phyloP scores from a whole-genome alignment of 1,284 basidiomycete species.

The Exobasidium cylindrosporum region DNA sequence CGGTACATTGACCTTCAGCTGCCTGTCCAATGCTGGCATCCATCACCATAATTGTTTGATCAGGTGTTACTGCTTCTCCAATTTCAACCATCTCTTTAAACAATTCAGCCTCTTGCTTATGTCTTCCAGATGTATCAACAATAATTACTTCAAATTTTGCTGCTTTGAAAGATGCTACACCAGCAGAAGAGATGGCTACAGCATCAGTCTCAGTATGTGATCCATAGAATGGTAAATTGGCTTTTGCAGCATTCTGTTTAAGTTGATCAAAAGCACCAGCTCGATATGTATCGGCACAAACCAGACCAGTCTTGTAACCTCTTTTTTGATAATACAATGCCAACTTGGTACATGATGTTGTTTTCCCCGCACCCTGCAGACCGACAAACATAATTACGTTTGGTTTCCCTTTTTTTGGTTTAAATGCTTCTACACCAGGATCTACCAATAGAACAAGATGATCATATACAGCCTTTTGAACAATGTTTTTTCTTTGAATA shows the following conservation, averaged over 20 bases:
- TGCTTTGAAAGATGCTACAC: constrained; percentile 95
- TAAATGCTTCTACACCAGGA: constrained; percentile 68
- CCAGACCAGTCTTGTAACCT: constrained; percentile 95
- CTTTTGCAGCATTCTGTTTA: constrained; percentile 90
- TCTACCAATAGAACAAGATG: constrained; percentile 93
- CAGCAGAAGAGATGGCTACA: constrained; percentile 86
- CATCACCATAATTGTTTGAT: constrained; percentile 59
- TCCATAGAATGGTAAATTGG: constrained; percentile 98
- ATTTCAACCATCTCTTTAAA: constrained; percentile 99
- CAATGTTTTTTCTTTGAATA: constrained; percentile 44
- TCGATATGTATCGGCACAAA: constrained; percentile 99
- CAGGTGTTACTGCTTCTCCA: constrained; percentile 81
- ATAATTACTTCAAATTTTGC: constrained; percentile 98
- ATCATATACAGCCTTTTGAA: constrained; percentile 75
- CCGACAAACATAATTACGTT: constrained; percentile 81
- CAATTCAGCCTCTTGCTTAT: constrained; percentile 94
- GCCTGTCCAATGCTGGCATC: constrained; percentile 74
- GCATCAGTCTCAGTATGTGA: constrained; percentile 99
- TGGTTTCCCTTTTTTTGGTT: constrained; percentile 88
- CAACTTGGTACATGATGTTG: constrained; percentile 73
- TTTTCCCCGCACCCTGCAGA: constrained; percentile 88
- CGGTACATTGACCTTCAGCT: constrained; percentile 88
- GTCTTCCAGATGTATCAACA: constrained; percentile 94
- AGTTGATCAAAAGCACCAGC: constrained; percentile 97
- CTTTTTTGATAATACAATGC: constrained; percentile 96